Evolutionary conservation across 148 eudicot species (phyloP).

Genomic region (Pouteria glomerata): DNA sequence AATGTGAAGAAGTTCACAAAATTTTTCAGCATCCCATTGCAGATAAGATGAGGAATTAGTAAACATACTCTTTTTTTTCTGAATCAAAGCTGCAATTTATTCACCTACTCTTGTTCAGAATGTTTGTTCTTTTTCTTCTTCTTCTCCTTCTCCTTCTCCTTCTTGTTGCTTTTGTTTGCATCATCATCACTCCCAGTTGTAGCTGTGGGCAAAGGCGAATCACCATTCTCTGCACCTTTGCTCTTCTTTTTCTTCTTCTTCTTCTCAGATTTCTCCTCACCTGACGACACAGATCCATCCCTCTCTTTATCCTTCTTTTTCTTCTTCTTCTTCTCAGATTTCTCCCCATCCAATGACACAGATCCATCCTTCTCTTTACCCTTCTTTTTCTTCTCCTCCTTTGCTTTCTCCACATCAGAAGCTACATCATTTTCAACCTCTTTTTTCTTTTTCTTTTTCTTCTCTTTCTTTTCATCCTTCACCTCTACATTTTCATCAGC

Average conservation of each 20-base stretch:
- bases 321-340: slow-evolving; percentile 5
- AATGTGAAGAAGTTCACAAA: slow-evolving; percentile 3
- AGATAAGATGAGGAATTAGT: neutral
- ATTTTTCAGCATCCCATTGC: neutral
- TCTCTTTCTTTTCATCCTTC: neutral
- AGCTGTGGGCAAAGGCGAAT: neutral
- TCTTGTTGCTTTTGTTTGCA: slow-evolving; percentile 43
- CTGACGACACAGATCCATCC: neutral
- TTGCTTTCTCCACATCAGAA: slow-evolving; percentile 1
- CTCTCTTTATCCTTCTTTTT: slow-evolving; percentile 4
- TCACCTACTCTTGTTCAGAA: slow-evolving; percentile 32
- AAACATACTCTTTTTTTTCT: slow-evolving; percentile 2
- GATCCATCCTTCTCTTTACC: neutral
- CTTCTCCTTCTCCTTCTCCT: slow-evolving; percentile 30
- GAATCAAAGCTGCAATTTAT: neutral
- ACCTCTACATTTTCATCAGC: neutral
- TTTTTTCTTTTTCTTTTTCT: slow-evolving; percentile 1
- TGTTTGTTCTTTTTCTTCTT: slow-evolving; percentile 67
- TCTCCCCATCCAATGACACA: slow-evolving; percentile 4
- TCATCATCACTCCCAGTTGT: slow-evolving; percentile 24
- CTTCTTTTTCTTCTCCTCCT: slow-evolving; percentile 6
- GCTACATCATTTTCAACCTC: neutral
- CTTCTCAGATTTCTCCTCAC: neutral
- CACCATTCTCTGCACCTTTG: slow-evolving; percentile 37
- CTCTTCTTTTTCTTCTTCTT: slow-evolving; percentile 21